Evolutionary conservation across 2,329 filamentous ascomycete genomes (phyloP), one percentile per base, ranked within the genome.

Genomic region (Fusarium sp.): DNA sequence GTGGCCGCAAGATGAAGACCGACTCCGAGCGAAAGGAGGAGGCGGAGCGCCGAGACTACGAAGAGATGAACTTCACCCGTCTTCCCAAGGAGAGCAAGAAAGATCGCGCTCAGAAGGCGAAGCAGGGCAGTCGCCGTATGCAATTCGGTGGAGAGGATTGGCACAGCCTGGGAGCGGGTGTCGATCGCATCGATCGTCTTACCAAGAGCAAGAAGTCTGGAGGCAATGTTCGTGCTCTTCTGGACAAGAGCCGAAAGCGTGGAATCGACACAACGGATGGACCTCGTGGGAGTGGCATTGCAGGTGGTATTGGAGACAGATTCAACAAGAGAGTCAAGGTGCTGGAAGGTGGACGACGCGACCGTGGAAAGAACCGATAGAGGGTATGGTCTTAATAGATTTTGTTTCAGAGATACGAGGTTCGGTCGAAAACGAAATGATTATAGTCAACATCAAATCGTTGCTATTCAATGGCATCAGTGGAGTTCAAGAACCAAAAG

Each of bases 31-130:
- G 92, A 56, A 89, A 89, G 66, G 88, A 89, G 40, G 94, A 98
- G 78, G 87, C 87, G 2, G 94, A 97, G 81, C 85, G 92, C 56
- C 87, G 87, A 61, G 88, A 92, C 47, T 99, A 97, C 81, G 96
- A 99, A 83, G 96, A 99, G 81, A 87, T 84, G 71, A 97, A 99
- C 81, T 95, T 97, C 75, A 89, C 93, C 17, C 92, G 96, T 71
- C 83, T 99, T 73, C 94, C 95, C 14, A 90, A 89, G 74, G 88
- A 92, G 78, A 92, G 89, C 81, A 98, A 97, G 85, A 97, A 97
- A 82, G 94, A 97, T 7, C 82, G 83, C 60, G 86, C 88, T 47
- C 90, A 92, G 82, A 89, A 87, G 77, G 80, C 79, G 43, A 84
- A 86, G 76, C 82, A 82, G 30, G 82, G 82, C 69, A 81, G 78